Base-by-base conservation (phyloP, 352 stramenopile species). In the Albugo laibachii region DNA sequence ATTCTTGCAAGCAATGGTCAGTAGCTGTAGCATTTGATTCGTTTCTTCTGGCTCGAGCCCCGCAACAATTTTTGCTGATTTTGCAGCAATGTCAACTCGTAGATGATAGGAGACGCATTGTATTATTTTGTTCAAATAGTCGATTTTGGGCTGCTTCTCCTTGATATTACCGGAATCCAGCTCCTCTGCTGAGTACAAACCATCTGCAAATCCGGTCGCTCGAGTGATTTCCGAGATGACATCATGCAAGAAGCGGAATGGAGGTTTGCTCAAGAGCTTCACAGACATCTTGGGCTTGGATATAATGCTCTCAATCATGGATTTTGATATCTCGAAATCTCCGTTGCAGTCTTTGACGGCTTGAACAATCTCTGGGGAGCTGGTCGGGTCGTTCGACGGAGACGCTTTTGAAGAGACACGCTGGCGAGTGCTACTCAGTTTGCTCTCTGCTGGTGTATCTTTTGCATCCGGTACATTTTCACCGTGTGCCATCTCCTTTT, bases 21-120 rank as follows among this genome's bases (percentile, higher is more conserved):
- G 55, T 3, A 97, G 50, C 59, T 97, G 91, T 19, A 97, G 54
- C 35, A 97, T 83, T 49, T 83, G 85, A 62, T 95, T 95, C 15
- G 92, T 98, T 41, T 87, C 83, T 41, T 97, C 86, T 1, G 88
- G 59, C 41, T 97, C 89, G 13, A 96, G 62, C 13, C 89, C 93
- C 2, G 86, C 83, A 14, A 97, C 83, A 47, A 95, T 89, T 52
- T 95, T 95, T 13, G 57, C 69, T 13, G 84, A 64, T 44, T 80
- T 84, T 18, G 86, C 86, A 16, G 95, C 76, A 27, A 96, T 57
- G 12, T 83, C 59, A 34, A 83, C 78, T 74, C 74, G 52, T 13
- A 96, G 56, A 36, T 92, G 75, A 40, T 60, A 88, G 45, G 69
- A 93, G 31, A 97, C 68, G 48, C 91, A 97, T 12, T 59, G 56